Evolutionary conservation across 192 early-diverging fungal genomes (phyloP).

Genomic region (Backusella australiensis): DNA sequence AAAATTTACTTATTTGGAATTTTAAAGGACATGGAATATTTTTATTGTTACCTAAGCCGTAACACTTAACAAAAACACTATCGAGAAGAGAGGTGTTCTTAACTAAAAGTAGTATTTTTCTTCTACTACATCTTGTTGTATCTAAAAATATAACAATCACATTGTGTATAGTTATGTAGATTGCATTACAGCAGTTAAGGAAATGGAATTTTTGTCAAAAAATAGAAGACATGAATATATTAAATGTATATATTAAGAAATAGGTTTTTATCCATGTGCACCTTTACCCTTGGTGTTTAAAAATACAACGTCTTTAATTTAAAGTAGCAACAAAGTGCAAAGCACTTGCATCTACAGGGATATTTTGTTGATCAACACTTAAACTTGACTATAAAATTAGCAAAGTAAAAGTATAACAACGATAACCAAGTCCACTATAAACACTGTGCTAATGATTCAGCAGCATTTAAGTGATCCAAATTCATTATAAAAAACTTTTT

Average conservation of each 20-base stretch:
- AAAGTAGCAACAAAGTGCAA: not conserved
- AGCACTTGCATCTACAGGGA: not conserved
- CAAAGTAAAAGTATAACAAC: not conserved
- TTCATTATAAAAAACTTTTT: not conserved
- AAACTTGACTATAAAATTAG: not conserved
- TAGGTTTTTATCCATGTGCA: not conserved
- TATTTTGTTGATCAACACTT: not conserved
- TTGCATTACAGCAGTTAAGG: not conserved
- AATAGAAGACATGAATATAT: not conserved
- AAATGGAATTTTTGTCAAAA: not conserved
- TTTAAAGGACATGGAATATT: not conserved
- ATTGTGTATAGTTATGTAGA: not conserved
- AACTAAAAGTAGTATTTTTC: too few species aligned
- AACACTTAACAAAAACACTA: not conserved
- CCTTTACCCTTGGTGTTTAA: not conserved
- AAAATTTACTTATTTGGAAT: not conserved
- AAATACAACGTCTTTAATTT: not conserved
- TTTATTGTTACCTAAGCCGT: not conserved
- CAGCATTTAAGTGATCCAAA: not conserved
- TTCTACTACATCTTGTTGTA: too few species aligned
- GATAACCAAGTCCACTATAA: not conserved
- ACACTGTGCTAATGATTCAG: not conserved
- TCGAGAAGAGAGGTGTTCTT: not conserved
- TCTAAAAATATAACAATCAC: not conserved
- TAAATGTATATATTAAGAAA: not conserved